phyloP scores from a whole-genome alignment of 768 basidiomycete species.

The Daedalea quercina region DNA sequence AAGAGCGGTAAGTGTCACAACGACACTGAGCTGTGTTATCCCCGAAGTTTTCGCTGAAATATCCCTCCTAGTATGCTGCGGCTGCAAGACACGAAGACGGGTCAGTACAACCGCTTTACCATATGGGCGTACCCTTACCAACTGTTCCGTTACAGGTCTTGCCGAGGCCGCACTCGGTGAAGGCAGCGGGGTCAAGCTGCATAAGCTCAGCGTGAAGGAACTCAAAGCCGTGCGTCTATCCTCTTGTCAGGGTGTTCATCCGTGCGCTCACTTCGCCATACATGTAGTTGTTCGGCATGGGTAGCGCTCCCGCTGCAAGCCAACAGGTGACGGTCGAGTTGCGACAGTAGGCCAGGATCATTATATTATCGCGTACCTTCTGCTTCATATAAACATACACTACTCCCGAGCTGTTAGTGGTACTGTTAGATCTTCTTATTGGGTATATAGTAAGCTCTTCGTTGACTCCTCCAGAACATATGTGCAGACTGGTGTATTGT shows the following conservation, averaged over 20 bases:
- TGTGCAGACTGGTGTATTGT: too few relatives aligned
- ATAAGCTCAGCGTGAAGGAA: conserved; percentile 64
- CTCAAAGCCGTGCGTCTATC: conserved; percentile 46
- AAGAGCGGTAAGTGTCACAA: conserved; percentile 50
- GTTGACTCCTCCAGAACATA: too few relatives aligned
- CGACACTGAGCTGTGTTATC: neutral
- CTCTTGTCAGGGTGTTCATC: neutral
- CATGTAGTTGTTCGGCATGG: conserved; percentile 12
- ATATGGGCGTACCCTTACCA: neutral
- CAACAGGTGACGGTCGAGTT: neutral
- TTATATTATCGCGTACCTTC: neutral
- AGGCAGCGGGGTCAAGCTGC: conserved; percentile 51
- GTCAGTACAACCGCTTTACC: conserved; percentile 21
- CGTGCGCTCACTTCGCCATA: neutral
- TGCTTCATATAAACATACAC: neutral
- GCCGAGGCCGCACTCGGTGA: conserved; percentile 69
- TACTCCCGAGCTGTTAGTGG: neutral
- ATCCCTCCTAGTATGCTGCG: conserved; percentile 45
- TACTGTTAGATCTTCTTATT: neutral
- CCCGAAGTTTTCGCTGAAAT: neutral
- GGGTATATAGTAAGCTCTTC: neutral
- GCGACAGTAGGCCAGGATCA: too few relatives aligned
- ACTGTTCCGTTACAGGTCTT: conserved; percentile 30
- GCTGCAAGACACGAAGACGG: conserved; percentile 62
- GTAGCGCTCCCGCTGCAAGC: neutral